Conservation (phyloP, 441 rosid species). For the Erodium trifolium region DNA sequence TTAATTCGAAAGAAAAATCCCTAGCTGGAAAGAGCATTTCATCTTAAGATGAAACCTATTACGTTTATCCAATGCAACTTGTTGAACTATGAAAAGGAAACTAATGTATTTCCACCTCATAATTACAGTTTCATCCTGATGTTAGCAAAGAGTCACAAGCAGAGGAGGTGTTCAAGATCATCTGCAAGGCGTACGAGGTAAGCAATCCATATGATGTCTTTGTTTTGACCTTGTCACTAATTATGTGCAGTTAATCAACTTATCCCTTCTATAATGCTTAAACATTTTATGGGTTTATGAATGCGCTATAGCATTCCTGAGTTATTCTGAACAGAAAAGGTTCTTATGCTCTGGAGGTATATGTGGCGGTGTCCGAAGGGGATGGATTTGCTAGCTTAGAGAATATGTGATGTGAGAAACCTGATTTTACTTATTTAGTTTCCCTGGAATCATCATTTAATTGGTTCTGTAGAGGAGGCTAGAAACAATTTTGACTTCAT, state of each 20-base stretch:
- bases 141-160: constrained; percentile 66
- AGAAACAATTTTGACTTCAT: neutral
- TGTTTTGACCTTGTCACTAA: neutral
- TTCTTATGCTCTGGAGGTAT: neutral
- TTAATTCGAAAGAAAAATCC: neutral
- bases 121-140: constrained; percentile 81
- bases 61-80: neutral
- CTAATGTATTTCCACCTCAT: constrained; percentile 17
- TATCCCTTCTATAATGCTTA: neutral
- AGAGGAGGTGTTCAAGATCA: constrained; percentile 62
- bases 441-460: neutral
- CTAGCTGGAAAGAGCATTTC: neutral
- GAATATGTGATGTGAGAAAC: neutral
- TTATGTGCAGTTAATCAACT: neutral
- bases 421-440: neutral
- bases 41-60: neutral
- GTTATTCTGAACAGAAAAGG: neutral
- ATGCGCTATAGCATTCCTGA: neutral
- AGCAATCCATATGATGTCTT: constrained; percentile 21
- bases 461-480: neutral
- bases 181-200: constrained; percentile 70
- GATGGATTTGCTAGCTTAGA: neutral
- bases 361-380: neutral
- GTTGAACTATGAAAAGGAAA: neutral
- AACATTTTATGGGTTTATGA: neutral